These are phyloP conservation scores for Sclerotinia nivalis DNA, from an alignment of 2,329 filamentous ascomycete species.

Conservation along the genomic window DNA sequence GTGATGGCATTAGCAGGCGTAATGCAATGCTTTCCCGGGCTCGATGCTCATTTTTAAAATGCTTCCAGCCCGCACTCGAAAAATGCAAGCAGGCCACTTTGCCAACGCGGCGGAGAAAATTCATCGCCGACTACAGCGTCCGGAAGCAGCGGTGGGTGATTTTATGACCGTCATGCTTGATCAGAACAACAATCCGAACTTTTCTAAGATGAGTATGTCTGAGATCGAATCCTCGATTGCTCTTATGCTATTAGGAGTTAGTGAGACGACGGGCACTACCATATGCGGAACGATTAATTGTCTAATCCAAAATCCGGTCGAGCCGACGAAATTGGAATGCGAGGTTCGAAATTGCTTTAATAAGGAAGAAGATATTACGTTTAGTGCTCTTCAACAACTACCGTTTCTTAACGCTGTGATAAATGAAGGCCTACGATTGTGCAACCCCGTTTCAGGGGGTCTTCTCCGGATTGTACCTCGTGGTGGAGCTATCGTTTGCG, in stretches of 20 bases:
- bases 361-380: not conserved
- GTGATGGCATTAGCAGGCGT: slow-evolving; percentile 4
- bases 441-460: not conserved
- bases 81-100: not conserved
- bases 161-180: slow-evolving; percentile 6
- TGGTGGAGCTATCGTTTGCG: not conserved
- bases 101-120: not conserved
- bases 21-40: not conserved
- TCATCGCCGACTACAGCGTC: not conserved
- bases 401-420: not conserved
- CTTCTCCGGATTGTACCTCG: not conserved
- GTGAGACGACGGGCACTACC: not conserved
- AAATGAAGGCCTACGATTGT: not conserved
- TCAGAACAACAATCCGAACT: not conserved
- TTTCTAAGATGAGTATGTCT: not conserved
- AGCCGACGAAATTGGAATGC: not conserved
- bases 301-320: not conserved
- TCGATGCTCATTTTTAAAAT: not conserved
- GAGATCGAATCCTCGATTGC: not conserved
- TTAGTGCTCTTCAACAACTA: not conserved
- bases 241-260: not conserved
- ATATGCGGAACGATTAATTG: not conserved
- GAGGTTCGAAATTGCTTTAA: not conserved
- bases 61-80: not conserved
- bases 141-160: not conserved